Evolutionary conservation across 495 filamentous ascomycete species (phyloP).

Genomic region (Aspergillus olivimuriae): DNA sequence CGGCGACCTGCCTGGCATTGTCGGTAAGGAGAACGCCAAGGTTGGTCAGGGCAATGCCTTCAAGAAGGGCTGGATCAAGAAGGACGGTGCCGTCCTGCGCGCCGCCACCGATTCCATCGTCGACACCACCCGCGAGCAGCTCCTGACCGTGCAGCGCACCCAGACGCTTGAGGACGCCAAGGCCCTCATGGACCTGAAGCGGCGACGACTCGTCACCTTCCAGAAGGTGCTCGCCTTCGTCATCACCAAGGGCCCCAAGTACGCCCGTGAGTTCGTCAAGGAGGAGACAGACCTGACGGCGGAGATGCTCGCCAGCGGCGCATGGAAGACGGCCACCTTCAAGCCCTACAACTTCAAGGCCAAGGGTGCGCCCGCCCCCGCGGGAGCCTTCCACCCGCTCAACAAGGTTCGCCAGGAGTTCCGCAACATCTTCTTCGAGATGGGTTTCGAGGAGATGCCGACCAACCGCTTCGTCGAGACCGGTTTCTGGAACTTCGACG

Average conservation of each 20-base stretch:
- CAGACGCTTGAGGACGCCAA: constrained; percentile 64
- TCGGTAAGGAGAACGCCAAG: constrained; percentile 79
- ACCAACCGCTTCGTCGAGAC: constrained; percentile 78
- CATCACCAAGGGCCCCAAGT: constrained; percentile 80
- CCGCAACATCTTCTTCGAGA: constrained; percentile 93
- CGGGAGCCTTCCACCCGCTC: constrained; percentile 88
- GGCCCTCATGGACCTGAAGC: constrained; percentile 71
- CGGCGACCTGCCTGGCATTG: constrained; percentile 66
- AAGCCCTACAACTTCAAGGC: constrained; percentile 98
- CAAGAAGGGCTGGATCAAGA: constrained; percentile 93
- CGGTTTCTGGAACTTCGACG: constrained; percentile 98
- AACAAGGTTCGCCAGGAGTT: constrained; percentile 94
- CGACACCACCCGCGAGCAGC: constrained; percentile 69
- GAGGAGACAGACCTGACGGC: constrained; percentile 94
- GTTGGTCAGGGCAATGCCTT: constrained; percentile 94
- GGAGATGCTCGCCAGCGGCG: constrained; percentile 72
- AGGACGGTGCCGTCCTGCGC: constrained; percentile 64
- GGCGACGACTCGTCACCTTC: constrained; percentile 75
- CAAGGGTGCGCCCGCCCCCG: constrained; percentile 66
- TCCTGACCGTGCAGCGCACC: constrained; percentile 62
- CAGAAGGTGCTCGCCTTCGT: constrained; percentile 82
- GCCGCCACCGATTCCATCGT: constrained; percentile 59
- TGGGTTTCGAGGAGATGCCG: constrained; percentile 46
- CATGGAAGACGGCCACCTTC: constrained; percentile 72
- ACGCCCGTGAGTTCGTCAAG: constrained; percentile 73